Conservation (phyloP, 768 basidiomycete species). For the Sarcodon aspratus region DNA sequence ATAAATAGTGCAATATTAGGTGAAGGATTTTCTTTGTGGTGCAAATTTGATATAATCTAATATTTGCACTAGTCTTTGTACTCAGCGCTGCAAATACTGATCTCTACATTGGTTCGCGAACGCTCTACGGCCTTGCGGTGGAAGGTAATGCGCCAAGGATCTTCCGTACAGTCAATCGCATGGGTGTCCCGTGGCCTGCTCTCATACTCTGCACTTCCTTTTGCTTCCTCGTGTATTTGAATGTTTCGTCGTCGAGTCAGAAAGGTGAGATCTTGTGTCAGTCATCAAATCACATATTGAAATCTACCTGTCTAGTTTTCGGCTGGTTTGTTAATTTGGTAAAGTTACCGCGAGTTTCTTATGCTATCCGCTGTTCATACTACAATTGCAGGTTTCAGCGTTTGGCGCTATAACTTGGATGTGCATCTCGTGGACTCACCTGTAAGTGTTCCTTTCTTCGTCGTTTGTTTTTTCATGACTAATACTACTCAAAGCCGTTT, state of each 20-base stretch:
- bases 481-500: constrained; percentile 30
- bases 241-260: constrained; percentile 36
- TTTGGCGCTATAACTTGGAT: constrained; percentile 28
- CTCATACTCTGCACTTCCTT: constrained; percentile 43
- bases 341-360: constrained; percentile 11
- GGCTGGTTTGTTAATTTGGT: constrained; percentile 29
- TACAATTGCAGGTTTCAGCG: background rate
- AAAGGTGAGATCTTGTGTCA: constrained; percentile 26
- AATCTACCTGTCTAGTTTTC: constrained; percentile 12
- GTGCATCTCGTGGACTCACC: constrained; percentile 47
- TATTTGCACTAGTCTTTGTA: constrained; percentile 38
- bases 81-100: constrained; percentile 53
- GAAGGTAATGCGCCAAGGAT: constrained; percentile 35
- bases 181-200: constrained; percentile 26
- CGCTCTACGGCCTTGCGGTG: constrained; percentile 33
- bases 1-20: constrained; percentile 44
- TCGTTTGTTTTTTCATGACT: background rate
- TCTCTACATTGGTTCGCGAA: constrained; percentile 40
- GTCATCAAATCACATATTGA: background rate
- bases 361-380: background rate
- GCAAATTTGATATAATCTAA: too few species aligned
- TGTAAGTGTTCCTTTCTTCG: constrained; percentile 25
- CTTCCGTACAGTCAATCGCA: constrained; percentile 22
- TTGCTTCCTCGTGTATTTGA: constrained; percentile 47
- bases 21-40: too few species aligned